Percentiles rank a stretch among this genome's conserved stretches.
These are phyloP conservation scores for Xylaria telfairii DNA, from an alignment of 495 filamentous ascomycete species.

Conservation along the genomic window DNA sequence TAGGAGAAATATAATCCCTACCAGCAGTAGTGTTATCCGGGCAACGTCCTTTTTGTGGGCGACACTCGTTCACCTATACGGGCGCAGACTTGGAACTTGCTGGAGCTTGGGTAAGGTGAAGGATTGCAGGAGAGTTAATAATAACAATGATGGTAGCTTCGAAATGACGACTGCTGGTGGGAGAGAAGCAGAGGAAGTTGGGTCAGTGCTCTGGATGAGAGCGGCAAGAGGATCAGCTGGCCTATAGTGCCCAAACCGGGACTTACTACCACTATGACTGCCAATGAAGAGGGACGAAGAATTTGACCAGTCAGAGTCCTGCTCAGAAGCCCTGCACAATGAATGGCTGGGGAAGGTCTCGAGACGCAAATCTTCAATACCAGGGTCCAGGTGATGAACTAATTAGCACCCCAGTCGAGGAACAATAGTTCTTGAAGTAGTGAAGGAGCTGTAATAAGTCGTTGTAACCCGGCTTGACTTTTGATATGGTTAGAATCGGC, in stretches of 20 bases:
- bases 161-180: conserved; percentile 11
- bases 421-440: conserved; percentile 10
- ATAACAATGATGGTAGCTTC: conserved; percentile 13
- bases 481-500: conserved; percentile 13
- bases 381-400: conserved; percentile 18
- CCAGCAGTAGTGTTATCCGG: neutral
- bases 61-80: conserved; percentile 4
- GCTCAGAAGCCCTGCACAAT: conserved; percentile 42
- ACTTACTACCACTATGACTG: conserved; percentile 41
- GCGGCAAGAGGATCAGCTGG: conserved; percentile 40
- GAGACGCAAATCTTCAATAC: conserved; percentile 19
- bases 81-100: neutral
- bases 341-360: conserved; percentile 45
- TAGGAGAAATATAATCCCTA: neutral
- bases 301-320: conserved; percentile 50
- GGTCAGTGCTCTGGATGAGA: conserved; percentile 33
- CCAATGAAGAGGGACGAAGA: conserved; percentile 46
- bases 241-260: conserved; percentile 33
- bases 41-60: neutral
- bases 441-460: neutral
- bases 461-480: conserved; percentile 1
- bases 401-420: conserved; percentile 24
- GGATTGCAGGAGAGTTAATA: conserved; percentile 10
- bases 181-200: conserved; percentile 23
- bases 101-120: neutral